phyloP scores from a whole-genome alignment of 1,139 yeast genomes.

The Pichia sp. region DNA sequence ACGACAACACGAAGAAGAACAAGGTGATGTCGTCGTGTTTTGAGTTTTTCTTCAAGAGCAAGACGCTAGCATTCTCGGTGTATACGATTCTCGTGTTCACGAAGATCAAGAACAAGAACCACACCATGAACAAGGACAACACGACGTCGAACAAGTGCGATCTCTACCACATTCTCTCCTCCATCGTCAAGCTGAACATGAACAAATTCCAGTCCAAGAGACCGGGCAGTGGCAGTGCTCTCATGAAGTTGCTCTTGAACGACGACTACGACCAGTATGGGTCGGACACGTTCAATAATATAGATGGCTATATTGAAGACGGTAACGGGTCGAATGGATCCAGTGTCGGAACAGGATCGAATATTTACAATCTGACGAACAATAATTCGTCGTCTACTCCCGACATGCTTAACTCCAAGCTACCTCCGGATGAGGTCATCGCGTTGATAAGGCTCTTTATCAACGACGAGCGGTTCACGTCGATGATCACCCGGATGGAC shows the following conservation, averaged over 20 bases:
- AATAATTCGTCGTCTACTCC: too few species aligned
- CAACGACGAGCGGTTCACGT: too few species aligned
- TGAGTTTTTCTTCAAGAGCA: slow-evolving; percentile 4
- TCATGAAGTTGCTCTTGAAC: background rate
- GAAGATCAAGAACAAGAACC: background rate
- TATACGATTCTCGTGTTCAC: background rate
- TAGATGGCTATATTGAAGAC: too few species aligned
- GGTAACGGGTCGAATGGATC: too few species aligned
- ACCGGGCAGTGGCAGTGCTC: background rate
- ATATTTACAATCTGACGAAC: too few species aligned
- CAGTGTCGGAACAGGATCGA: too few species aligned
- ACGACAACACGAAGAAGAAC: background rate
- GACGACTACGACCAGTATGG: background rate
- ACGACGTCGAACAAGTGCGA: background rate
- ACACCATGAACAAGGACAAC: too few species aligned
- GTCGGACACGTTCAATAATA: background rate
- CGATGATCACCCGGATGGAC: too few species aligned
- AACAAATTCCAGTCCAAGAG: background rate
- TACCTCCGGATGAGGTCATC: too few species aligned
- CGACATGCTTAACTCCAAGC: too few species aligned
- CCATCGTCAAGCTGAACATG: background rate
- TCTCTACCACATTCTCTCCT: slow-evolving; percentile 4
- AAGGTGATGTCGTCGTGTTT: background rate
- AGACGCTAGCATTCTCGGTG: background rate
- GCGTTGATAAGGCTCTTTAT: too few species aligned